Evolutionary conservation across 2,329 filamentous ascomycete genomes (phyloP).

Genomic region (Verticillium zaregamsianum): DNA sequence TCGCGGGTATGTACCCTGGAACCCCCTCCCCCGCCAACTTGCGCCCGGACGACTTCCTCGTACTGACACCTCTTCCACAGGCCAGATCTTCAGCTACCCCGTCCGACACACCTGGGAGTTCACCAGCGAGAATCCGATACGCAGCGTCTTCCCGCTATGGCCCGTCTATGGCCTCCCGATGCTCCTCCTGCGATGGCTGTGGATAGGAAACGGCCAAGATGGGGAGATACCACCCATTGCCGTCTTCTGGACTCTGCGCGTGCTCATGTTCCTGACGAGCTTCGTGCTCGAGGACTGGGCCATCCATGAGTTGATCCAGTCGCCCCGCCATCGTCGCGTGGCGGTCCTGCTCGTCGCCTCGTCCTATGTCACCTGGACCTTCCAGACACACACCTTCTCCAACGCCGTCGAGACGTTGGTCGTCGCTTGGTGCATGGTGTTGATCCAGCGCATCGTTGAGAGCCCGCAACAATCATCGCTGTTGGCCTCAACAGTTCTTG

Average conservation of each 20-base stretch:
- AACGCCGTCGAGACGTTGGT: constrained; percentile 94
- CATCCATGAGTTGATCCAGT: constrained; percentile 82
- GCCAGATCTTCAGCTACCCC: constrained; percentile 88
- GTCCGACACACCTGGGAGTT: constrained; percentile 95
- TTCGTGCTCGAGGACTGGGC: constrained; percentile 99
- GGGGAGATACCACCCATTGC: constrained; percentile 75
- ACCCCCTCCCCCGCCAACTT: neutral
- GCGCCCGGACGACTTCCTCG: neutral
- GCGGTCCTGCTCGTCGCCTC: constrained; percentile 85
- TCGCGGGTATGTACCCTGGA: constrained; percentile 68
- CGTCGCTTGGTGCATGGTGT: constrained; percentile 87
- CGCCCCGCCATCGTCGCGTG: constrained; percentile 64
- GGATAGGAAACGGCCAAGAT: constrained; percentile 76
- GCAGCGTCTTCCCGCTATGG: constrained; percentile 96
- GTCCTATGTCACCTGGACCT: constrained; percentile 98
- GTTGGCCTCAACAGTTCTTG: constrained; percentile 72
- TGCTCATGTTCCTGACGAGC: constrained; percentile 90
- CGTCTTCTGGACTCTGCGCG: constrained; percentile 84
- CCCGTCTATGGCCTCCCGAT: constrained; percentile 91
- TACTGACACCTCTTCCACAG: constrained; percentile 38
- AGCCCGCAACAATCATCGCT: constrained; percentile 73
- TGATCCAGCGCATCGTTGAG: constrained; percentile 81
- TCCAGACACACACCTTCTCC: constrained; percentile 96
- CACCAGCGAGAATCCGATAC: constrained; percentile 79
- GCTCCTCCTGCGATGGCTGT: constrained; percentile 87